Base-by-base conservation (phyloP, 257 asterid species). In the Paraleonurus japonicus region DNA sequence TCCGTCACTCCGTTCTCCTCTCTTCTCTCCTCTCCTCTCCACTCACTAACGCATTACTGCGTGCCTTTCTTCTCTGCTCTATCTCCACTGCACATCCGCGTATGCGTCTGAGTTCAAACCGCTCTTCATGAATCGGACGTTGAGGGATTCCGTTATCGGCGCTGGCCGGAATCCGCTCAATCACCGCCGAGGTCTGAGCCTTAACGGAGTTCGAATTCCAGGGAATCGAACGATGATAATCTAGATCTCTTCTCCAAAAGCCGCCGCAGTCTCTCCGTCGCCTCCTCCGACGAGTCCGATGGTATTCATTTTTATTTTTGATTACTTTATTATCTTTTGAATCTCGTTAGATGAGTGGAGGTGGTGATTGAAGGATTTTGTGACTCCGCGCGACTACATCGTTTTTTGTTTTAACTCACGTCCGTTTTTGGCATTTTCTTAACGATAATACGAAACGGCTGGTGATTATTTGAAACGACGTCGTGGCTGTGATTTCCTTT, bases 241-340 rank as follows among this genome's bases (percentile, higher is more conserved):
- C 80, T 91, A 70, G 98, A 91, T 95, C 99, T 95, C 80, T 92
- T 88, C 92, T 87, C 98, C 80, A 88, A 77, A 70, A 76, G 78
- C 75, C 96, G 96, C 81, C 96, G 90, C 70, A 83, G 85, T 76
- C 81, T 83, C 68, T 87, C 95, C 76, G 68, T 83, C 72, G 81
- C 84, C 61, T 60, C 88, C 67, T 74, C 85, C 76, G 84, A 80
- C 70, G 82, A 86, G 12, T 58, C 85, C 60, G 87, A 76, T 63
- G 84, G 81, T 84, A 67, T 43, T 37, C 43, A 16, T 27, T 30
- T 2, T 62, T 10, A 20, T 39, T 32, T 7, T 67, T 27, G 27
- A 27, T 55, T 66, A 17, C n/a, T 37, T 58, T 32, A 1, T 23
- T 15, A 17, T 59, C 61, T 62, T 23, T 41, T 22, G 17, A 76